Percentiles rank a stretch among this genome's conserved stretches.
Conservation (phyloP, 2,329 filamentous ascomycete genomes). For the Alternaria incomplexa region DNA sequence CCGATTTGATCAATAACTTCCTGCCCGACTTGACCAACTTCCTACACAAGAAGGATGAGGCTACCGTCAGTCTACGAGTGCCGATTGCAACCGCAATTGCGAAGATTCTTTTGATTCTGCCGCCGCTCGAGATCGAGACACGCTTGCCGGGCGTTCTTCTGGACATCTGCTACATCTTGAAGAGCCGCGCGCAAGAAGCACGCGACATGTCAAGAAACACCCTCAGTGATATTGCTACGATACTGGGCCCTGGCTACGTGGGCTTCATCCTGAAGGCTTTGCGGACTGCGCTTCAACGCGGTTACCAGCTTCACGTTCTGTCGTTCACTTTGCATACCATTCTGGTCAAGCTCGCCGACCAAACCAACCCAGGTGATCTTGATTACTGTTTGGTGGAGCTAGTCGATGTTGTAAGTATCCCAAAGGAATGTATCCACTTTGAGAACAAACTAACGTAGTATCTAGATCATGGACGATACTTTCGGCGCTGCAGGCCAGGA, state of each 20-base stretch:
- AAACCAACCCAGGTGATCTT: constrained; percentile 79
- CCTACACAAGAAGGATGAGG: constrained; percentile 92
- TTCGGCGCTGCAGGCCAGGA: constrained; percentile 93
- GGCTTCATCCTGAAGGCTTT: constrained; percentile 94
- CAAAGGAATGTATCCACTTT: not conserved
- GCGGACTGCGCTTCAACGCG: constrained; percentile 78
- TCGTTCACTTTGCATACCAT: constrained; percentile 96
- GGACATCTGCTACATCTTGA: constrained; percentile 90
- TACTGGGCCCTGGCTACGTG: constrained; percentile 83
- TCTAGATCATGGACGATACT: constrained; percentile 85
- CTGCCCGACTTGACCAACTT: constrained; percentile 82
- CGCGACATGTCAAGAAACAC: constrained; percentile 91
- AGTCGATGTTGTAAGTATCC: constrained; percentile 65
- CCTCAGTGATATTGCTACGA: constrained; percentile 78
- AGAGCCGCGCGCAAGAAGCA: constrained; percentile 86
- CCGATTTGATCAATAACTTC: constrained; percentile 76
- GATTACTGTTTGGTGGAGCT: constrained; percentile 85
- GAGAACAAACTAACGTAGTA: not conserved
- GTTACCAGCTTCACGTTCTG: constrained; percentile 92
- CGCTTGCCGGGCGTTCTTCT: constrained; percentile 83
- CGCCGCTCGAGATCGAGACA: constrained; percentile 72
- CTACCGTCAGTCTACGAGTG: constrained; percentile 89
- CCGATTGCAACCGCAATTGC: constrained; percentile 88
- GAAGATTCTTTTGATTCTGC: constrained; percentile 83
- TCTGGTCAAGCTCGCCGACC: constrained; percentile 74